Conservation (phyloP, 2,329 filamentous ascomycete species). For the Neocatenulostroma microsporum region DNA sequence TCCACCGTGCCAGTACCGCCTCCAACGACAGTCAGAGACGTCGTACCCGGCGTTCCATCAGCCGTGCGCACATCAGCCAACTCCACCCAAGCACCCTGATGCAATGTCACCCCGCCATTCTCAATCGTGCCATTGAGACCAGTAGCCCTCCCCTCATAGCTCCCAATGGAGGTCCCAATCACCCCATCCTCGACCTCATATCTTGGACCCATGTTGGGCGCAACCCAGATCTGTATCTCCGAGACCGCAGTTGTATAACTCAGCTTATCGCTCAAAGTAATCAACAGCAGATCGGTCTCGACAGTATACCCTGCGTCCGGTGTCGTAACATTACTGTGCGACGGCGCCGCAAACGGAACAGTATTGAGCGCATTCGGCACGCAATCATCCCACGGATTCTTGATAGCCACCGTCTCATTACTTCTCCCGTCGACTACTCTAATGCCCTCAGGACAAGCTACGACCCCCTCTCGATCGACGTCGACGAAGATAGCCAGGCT, state of each 20-base stretch:
- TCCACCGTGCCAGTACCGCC: slow-evolving; percentile 14
- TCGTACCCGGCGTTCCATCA: slow-evolving; percentile 5
- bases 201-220: slow-evolving; percentile 16
- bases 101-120: slow-evolving; percentile 13
- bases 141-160: slow-evolving; percentile 12
- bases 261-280: slow-evolving; percentile 14
- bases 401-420: slow-evolving; percentile 8
- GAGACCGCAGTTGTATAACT: slow-evolving; percentile 14
- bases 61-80: slow-evolving; percentile 11
- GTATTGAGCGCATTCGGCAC: slow-evolving; percentile 13
- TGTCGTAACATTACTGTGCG: slow-evolving; percentile 7
- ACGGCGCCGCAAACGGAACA: slow-evolving; percentile 17
- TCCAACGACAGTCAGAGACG: slow-evolving; percentile 11
- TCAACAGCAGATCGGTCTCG: slow-evolving; percentile 12
- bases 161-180: slow-evolving; percentile 14
- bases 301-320: slow-evolving; percentile 6
- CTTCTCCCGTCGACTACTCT: slow-evolving; percentile 9
- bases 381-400: slow-evolving; percentile 12
- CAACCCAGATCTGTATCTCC: slow-evolving; percentile 23
- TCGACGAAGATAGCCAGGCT: slow-evolving; percentile 28
- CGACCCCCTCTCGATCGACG: slow-evolving; percentile 30
- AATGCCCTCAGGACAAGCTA: slow-evolving; percentile 18
- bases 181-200: slow-evolving; percentile 19
- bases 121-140: slow-evolving; percentile 17
- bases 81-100: slow-evolving; percentile 16